Evolutionary conservation across 192 early-diverging fungal genomes (phyloP), one percentile per base, ranked within the genome.

Genomic region (Pilaira anomala): DNA sequence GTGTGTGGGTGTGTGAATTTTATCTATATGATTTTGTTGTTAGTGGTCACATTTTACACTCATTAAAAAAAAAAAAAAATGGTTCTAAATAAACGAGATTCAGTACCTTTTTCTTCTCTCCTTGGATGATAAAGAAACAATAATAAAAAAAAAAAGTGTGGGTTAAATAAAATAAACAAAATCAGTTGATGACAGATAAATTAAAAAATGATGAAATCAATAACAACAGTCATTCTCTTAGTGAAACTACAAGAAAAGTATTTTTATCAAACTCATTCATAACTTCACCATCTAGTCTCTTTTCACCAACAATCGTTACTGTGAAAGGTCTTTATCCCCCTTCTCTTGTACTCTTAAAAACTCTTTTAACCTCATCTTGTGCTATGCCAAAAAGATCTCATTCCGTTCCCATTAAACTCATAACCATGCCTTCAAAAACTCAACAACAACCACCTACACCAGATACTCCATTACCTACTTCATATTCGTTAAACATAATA

Each of bases 171-270:
- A 36, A 6, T 9, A 36, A 36, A 36, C 11, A n/a, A n/a, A n/a
- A n/a, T n/a, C n/a, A 36, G 33, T 36, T 36, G 6, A 36, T 36
- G 33, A 36, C 33, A 36, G 33, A 5, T 36, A 36, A 36, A 36
- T 36, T 36, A 36, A 36, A 36, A 36, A 3, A 36, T 36, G 33
- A 36, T 36, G 33, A 36, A 36, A 36, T 36, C 44, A 46, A 46
- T 46, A 46, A 46, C 44, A 46, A 19, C 44, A 46, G 44, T 46
- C 44, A 46, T 46, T 46, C 44, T 18, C 44, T 46, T 19, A 46
- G 44, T 14, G 44, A 46, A 13, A 46, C 18, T 19, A 46, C 44
- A 46, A 14, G 44, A 18, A 46, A 46, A 46, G 44, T 46, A 46
- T 46, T 18, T 46, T 46, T 46, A 18, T 19, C 44, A 6, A 14